These are phyloP conservation scores for Saccharomyces mikatae DNA, from an alignment of 805 yeast species.

Conservation along the genomic window DNA sequence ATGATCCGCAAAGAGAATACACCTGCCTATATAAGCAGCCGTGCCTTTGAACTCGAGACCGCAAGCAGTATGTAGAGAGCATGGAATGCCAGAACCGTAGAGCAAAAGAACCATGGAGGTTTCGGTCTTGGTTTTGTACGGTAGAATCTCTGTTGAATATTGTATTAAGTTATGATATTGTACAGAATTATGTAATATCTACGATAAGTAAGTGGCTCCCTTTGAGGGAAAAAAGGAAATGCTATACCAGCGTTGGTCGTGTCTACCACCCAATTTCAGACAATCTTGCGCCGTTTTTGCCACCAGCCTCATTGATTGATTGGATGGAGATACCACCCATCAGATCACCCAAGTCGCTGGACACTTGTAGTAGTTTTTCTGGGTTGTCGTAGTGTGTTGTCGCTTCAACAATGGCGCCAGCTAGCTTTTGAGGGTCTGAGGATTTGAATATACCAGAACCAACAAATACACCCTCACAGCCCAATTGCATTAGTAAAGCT, in stretches of 20 bases:
- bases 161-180: not conserved
- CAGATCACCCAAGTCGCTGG: conserved; percentile 63
- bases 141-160: not conserved
- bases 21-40: not conserved
- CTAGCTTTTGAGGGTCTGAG: conserved; percentile 60
- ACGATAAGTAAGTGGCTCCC: not conserved
- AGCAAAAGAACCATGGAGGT: not conserved
- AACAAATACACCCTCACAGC: conserved; percentile 73
- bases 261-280: conserved; percentile 46
- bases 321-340: conserved; percentile 66
- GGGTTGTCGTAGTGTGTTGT: conserved; percentile 64
- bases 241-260: not conserved
- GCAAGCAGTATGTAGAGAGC: too few relatives aligned
- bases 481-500: conserved; percentile 71
- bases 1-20: not conserved
- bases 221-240: not conserved
- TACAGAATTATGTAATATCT: not conserved
- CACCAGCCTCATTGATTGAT: conserved; percentile 32
- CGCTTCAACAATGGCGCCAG: conserved; percentile 71
- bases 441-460: conserved; percentile 76
- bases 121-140: not conserved
- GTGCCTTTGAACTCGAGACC: too few relatives aligned
- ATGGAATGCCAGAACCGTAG: not conserved
- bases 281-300: conserved; percentile 33
- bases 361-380: conserved; percentile 48